phyloP scores from a whole-genome alignment of 2,329 filamentous ascomycete species.

The Verticillium dahliae region DNA sequence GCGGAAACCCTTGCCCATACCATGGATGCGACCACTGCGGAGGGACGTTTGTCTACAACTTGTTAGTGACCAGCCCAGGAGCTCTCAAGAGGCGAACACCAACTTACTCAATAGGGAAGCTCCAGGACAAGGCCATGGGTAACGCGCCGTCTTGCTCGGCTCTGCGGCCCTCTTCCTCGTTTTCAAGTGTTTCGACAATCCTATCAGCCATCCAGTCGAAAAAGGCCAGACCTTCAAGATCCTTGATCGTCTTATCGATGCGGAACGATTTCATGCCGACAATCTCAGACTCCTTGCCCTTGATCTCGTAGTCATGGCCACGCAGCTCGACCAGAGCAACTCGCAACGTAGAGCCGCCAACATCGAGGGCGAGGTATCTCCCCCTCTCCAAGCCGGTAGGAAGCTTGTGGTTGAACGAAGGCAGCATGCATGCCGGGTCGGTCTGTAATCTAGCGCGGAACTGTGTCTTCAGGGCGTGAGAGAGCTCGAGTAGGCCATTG shows the following conservation, averaged over 20 bases:
- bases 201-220: slow-evolving; percentile 63
- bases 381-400: slow-evolving; percentile 54
- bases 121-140: slow-evolving; percentile 59
- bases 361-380: slow-evolving; percentile 56
- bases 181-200: slow-evolving; percentile 49
- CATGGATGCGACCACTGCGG: slow-evolving; percentile 49
- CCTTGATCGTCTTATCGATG: slow-evolving; percentile 50
- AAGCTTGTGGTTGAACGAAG: slow-evolving; percentile 59
- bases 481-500: slow-evolving; percentile 38
- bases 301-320: slow-evolving; percentile 30
- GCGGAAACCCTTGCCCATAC: slow-evolving; percentile 61
- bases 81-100: background rate
- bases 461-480: slow-evolving; percentile 44
- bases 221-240: slow-evolving; percentile 51
- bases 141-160: slow-evolving; percentile 28
- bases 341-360: slow-evolving; percentile 63
- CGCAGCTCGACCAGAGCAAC: slow-evolving; percentile 57
- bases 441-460: slow-evolving; percentile 45
- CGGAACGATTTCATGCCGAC: slow-evolving; percentile 48
- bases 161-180: slow-evolving; percentile 25
- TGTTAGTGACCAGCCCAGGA: slow-evolving; percentile 2
- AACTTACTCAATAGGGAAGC: slow-evolving; percentile 62
- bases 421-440: slow-evolving; percentile 55
- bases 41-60: slow-evolving; percentile 56
- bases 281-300: slow-evolving; percentile 40